phyloP scores from a whole-genome alignment of 2,329 filamentous ascomycete species.

The Thermoascus crustaceus region DNA sequence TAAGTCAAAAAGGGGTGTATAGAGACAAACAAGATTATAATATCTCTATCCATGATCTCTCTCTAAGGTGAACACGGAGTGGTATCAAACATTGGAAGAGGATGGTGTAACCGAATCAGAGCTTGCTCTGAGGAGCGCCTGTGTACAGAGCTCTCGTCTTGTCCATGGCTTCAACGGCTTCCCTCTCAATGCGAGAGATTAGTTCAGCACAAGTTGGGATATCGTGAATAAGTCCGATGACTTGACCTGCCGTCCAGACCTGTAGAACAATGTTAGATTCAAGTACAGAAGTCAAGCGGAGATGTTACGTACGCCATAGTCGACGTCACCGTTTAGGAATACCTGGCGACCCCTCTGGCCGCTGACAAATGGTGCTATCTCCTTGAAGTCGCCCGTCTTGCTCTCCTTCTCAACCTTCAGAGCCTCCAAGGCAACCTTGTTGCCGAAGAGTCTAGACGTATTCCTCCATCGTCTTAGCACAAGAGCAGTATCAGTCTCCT shows the following conservation, averaged over 20 bases:
- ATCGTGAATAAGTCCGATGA: constrained; percentile 81
- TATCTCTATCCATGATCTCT: no score
- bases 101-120: constrained; percentile 38
- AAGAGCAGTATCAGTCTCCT: constrained; percentile 86
- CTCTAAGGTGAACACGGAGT: no score
- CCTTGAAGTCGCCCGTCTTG: constrained; percentile 75
- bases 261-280: constrained; percentile 28
- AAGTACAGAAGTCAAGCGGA: constrained; percentile 1
- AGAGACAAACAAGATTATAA: no score
- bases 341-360: constrained; percentile 87
- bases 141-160: constrained; percentile 51
- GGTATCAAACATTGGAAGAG: no score
- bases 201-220: constrained; percentile 67
- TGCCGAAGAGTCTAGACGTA: constrained; percentile 78
- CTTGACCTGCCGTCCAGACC: constrained; percentile 96
- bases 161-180: constrained; percentile 59
- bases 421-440: constrained; percentile 76
- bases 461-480: constrained; percentile 88
- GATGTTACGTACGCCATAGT: constrained; percentile 65
- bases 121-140: constrained; percentile 46
- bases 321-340: constrained; percentile 82
- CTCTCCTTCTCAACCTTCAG: constrained; percentile 77
- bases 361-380: constrained; percentile 79
- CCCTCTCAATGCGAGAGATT: constrained; percentile 65
- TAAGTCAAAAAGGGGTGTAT: no score